phyloP scores from a whole-genome alignment of 805 yeast species.

The Teunomyces barrocoloradensis region DNA sequence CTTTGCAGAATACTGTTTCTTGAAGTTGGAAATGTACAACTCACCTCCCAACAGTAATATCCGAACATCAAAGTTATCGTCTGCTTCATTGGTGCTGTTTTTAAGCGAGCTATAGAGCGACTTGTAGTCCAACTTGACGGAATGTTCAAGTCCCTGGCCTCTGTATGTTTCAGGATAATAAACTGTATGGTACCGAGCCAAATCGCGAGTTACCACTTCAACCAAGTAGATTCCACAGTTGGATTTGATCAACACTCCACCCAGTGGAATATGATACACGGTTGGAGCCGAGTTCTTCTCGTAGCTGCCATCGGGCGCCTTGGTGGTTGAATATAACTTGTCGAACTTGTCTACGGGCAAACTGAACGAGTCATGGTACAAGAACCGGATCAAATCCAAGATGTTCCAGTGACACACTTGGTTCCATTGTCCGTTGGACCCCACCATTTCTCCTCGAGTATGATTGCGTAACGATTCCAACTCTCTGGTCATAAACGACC shows the following conservation, averaged over 20 bases:
- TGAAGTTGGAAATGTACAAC: conserved; percentile 54
- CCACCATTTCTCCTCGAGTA: conserved; percentile 40
- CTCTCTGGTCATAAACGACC: conserved; percentile 79
- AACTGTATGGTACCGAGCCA: conserved; percentile 58
- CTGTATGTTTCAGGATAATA: conserved; percentile 54
- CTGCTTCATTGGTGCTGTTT: conserved; percentile 22
- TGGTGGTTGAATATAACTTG: conserved; percentile 33
- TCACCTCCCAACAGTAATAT: conserved; percentile 61
- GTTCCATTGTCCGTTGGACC: conserved; percentile 41
- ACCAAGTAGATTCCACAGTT: conserved; percentile 69
- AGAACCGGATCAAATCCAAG: conserved; percentile 71
- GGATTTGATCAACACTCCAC: conserved; percentile 42
- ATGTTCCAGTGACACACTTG: conserved; percentile 89
- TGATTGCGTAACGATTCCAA: conserved; percentile 52
- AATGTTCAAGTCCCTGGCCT: conserved; percentile 61
- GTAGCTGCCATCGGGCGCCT: conserved; percentile 14
- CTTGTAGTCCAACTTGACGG: conserved; percentile 47
- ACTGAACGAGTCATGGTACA: conserved; percentile 77
- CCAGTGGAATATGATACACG: conserved; percentile 19
- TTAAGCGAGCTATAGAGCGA: conserved; percentile 31
- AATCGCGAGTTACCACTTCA: conserved; percentile 61
- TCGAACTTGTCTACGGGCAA: conserved; percentile 60
- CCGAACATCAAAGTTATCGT: conserved; percentile 46
- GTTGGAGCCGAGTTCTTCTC: conserved; percentile 19
- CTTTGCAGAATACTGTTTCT: conserved; percentile 16